These are phyloP conservation scores for Lasiodiplodia hormozganensis DNA, from an alignment of 2,329 filamentous ascomycete species.

Conservation along the genomic window DNA sequence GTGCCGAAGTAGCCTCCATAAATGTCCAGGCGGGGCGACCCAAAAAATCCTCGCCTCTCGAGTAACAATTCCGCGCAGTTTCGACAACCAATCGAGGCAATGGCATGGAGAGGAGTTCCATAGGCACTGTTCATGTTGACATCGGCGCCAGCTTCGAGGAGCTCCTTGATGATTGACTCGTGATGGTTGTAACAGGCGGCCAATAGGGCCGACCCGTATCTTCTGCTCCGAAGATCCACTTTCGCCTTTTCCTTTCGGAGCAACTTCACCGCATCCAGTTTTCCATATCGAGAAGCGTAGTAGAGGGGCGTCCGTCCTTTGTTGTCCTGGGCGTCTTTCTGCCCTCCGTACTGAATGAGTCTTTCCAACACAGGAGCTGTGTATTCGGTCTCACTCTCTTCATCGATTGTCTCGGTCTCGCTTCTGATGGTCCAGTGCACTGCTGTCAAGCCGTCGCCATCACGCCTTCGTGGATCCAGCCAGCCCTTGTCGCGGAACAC, in stretches of 20 bases:
- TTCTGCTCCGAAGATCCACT: not conserved
- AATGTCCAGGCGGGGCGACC: not conserved
- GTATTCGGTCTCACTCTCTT: not conserved
- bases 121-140: not conserved
- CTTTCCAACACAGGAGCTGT: too few relatives aligned
- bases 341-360: not conserved
- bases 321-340: not conserved
- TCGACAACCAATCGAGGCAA: not conserved
- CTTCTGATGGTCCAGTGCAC: not conserved
- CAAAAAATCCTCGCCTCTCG: not conserved
- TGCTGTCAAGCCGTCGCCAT: not conserved
- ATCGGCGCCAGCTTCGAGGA: not conserved
- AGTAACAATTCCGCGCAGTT: too few relatives aligned
- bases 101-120: not conserved
- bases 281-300: not conserved
- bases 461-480: not conserved
- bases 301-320: not conserved
- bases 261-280: not conserved
- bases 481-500: not conserved
- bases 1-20: not conserved
- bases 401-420: not conserved
- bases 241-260: not conserved
- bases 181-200: not conserved
- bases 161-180: not conserved
- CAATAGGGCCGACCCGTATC: not conserved